Evolutionary conservation across 2,329 filamentous ascomycete genomes (phyloP).

Genomic region (Scleromitrula shiraiana): DNA sequence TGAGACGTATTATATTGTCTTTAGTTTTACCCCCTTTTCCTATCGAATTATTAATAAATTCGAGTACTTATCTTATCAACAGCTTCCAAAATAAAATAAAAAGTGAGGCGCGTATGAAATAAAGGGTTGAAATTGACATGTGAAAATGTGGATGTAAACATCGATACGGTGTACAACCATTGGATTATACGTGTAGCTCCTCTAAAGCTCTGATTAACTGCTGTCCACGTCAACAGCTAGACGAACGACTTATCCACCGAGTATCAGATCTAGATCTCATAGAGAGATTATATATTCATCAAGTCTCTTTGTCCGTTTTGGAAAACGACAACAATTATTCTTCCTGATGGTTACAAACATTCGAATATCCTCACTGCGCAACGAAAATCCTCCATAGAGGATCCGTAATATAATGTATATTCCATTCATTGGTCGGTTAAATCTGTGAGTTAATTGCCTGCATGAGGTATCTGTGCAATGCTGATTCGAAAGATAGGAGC

Average conservation of each 20-base stretch:
- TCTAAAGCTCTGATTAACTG: neutral
- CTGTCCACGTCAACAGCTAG: slow-evolving; percentile 7
- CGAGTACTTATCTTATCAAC: neutral
- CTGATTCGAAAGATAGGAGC: slow-evolving; percentile 40
- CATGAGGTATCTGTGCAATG: neutral
- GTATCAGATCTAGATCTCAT: neutral
- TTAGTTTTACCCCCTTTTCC: no score
- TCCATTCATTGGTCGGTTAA: slow-evolving; percentile 36
- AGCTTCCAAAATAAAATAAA: neutral
- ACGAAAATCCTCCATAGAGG: slow-evolving; percentile 1
- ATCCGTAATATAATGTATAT: slow-evolving; percentile 27
- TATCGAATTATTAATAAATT: no score
- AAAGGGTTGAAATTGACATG: neutral
- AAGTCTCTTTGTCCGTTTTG: slow-evolving; percentile 2
- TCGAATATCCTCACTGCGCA: slow-evolving; percentile 3
- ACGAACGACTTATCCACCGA: neutral
- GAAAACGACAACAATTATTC: neutral
- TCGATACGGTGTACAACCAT: neutral
- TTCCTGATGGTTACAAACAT: neutral
- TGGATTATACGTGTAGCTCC: slow-evolving; percentile 3
- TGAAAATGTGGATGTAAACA: slow-evolving; percentile 9
- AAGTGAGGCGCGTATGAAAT: neutral
- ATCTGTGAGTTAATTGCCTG: slow-evolving; percentile 28
- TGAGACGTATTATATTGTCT: no score
- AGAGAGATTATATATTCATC: neutral